Base-by-base conservation (phyloP, 208 protist genomes). In the Trypanosoma congolense region DNA sequence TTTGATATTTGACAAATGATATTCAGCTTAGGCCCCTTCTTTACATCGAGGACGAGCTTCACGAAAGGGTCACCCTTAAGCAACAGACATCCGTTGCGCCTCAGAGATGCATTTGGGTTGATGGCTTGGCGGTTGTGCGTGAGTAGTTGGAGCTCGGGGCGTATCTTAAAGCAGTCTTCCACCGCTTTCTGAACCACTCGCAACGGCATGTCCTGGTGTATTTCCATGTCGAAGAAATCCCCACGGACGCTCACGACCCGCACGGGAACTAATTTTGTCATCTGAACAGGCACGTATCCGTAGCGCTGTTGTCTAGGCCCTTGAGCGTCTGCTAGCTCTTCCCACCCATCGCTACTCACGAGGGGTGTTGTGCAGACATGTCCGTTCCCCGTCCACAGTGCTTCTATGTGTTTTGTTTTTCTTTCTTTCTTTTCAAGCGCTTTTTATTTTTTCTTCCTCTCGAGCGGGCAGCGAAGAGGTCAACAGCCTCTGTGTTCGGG, bases 41-140 rank as follows among this genome's bases (percentile, higher is more conserved):
- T 86, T 25, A 88, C 38, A 46, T 65, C 46, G 57, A 74, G 77
- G 3, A 86, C 61, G 10, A 93, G 48, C 60, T 84, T 87, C 41
- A 93, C 68, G 51, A 76, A 90, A 1, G 86, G 86, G 53, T 93
- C 86, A n/a, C 86, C 86, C 53, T 93, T 93, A 16, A 90, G 77
- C 53, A 93, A 43, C 42, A 89, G 65, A 56, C 86, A 93, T 6
- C 82, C 82, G 54, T 90, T 93, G 31, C 75, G 73, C 1, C 68
- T 64, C 47, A 93, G 71, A 9, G 81, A 80, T 29, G 67, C 46
- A 21, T 78, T 65, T 6, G 74, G 45, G 68, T 85, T 50, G 14
- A 90, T 67, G 22, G 81, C 74, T 46, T 83, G 76, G 9, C 86
- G 77, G 70, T 80, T 90, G 73, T 93, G 82, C 40, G 87, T 61